Conservation (phyloP, 306 rosid genomes). For the Vigna nakashimae region DNA sequence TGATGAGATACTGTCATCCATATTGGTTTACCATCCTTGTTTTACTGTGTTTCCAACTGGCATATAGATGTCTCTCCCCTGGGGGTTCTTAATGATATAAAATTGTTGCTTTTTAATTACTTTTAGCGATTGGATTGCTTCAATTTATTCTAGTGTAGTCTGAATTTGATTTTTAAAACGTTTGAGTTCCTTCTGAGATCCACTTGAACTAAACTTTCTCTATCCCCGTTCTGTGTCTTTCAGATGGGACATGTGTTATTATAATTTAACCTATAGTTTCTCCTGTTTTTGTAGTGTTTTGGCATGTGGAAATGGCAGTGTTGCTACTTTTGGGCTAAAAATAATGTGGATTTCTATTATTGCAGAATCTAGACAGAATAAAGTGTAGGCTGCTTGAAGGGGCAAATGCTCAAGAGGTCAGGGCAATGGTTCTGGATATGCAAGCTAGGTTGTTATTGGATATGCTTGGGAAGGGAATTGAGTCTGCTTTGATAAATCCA, state of each 20-base stretch:
- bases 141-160: constrained; percentile 6
- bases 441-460: constrained; percentile 99
- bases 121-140: background rate
- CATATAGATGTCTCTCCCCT: background rate
- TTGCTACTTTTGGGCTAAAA: constrained; percentile 31
- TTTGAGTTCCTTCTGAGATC: background rate
- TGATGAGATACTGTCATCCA: background rate
- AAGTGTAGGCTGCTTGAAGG: constrained; percentile 97
- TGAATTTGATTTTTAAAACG: constrained; percentile 15
- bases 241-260: background rate
- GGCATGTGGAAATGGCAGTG: constrained; percentile 5
- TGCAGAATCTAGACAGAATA: constrained; percentile 95
- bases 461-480: constrained; percentile 98
- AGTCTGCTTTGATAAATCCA: constrained; percentile 85
- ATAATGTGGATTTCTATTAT: constrained; percentile 40
- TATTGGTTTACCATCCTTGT: constrained; percentile 19
- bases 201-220: constrained; percentile 26
- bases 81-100: background rate
- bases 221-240: constrained; percentile 18
- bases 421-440: constrained; percentile 98
- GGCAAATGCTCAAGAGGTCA: constrained; percentile 93
- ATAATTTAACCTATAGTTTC: constrained; percentile 25
- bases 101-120: background rate
- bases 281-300: constrained; percentile 18
- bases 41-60: background rate